phyloP scores from a whole-genome alignment of 2,329 filamentous ascomycete species.

The Diaporthe helianthi region DNA sequence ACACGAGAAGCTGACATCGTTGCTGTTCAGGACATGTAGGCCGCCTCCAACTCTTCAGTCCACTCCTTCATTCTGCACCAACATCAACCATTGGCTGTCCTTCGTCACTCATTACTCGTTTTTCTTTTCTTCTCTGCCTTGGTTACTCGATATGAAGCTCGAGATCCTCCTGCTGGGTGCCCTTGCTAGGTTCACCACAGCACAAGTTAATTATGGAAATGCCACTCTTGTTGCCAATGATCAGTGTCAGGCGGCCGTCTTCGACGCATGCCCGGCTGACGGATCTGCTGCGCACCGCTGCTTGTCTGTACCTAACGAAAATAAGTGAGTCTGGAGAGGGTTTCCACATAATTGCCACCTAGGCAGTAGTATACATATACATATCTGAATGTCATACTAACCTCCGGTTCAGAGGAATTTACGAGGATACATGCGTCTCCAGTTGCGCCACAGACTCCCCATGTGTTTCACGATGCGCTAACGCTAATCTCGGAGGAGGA shows the following conservation, averaged over 20 bases:
- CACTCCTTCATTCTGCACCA: conserved; percentile 2
- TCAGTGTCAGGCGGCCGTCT: background rate
- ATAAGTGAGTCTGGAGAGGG: background rate
- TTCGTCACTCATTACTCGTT: background rate
- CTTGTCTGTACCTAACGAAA: background rate
- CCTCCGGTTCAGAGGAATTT: background rate
- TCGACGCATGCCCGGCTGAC: conserved; percentile 7
- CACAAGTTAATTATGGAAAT: background rate
- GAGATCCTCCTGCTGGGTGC: background rate
- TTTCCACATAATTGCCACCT: too few relatives aligned
- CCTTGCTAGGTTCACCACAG: background rate
- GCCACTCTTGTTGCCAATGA: background rate
- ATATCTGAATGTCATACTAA: background rate
- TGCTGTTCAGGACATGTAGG: background rate
- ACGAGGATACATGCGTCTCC: background rate
- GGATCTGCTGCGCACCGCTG: conserved; percentile 5
- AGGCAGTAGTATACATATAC: too few relatives aligned
- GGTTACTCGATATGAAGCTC: background rate
- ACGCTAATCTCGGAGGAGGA: background rate
- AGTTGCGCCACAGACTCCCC: background rate
- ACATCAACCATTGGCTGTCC: background rate
- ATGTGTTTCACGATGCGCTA: background rate
- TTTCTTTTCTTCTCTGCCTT: background rate
- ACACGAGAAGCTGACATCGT: background rate
- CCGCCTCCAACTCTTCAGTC: background rate